These are phyloP conservation scores for Bruguiera parviflora DNA, from an alignment of 345 rosid species.

Conservation along the genomic window DNA sequence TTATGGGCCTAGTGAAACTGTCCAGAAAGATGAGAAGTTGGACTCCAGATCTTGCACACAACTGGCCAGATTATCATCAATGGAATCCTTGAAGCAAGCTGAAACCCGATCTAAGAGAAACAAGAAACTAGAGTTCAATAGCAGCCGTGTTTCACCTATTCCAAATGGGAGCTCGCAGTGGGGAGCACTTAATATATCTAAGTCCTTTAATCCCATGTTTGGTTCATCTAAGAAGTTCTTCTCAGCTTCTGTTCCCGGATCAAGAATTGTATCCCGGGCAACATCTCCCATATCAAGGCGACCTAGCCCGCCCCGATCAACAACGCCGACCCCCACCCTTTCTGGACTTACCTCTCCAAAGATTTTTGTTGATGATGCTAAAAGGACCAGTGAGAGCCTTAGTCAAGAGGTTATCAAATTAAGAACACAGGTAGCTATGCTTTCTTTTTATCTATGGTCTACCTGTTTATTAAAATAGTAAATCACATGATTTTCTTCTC, in stretches of 20 bases:
- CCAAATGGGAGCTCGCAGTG: slow-evolving; percentile 87
- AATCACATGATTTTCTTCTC: background rate
- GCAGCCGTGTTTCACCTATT: slow-evolving; percentile 95
- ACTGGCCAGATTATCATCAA: slow-evolving; percentile 76
- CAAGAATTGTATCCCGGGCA: slow-evolving; percentile 97
- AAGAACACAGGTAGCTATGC: slow-evolving; percentile 68
- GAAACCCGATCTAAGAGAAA: slow-evolving; percentile 72
- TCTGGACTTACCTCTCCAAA: slow-evolving; percentile 85
- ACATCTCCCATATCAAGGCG: slow-evolving; percentile 96
- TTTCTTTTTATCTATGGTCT: slow-evolving; percentile 1
- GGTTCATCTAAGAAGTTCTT: slow-evolving; percentile 94
- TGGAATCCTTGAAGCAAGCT: slow-evolving; percentile 78
- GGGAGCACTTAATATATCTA: slow-evolving; percentile 72
- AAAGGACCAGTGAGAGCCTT: slow-evolving; percentile 67
- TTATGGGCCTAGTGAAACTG: slow-evolving; percentile 49
- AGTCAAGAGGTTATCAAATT: slow-evolving; percentile 86
- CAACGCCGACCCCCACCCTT: slow-evolving; percentile 95
- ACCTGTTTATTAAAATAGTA: background rate
- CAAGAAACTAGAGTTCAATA: slow-evolving; percentile 83
- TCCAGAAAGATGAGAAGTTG: slow-evolving; percentile 77
- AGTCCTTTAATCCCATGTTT: slow-evolving; percentile 80
- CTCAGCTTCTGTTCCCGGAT: slow-evolving; percentile 99
- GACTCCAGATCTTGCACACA: slow-evolving; percentile 74
- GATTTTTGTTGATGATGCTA: slow-evolving; percentile 67
- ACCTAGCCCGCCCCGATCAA: slow-evolving; percentile 93